Evolutionary conservation across 805 yeast species (phyloP).

Genomic region (Yamadazyma kitorensis): DNA sequence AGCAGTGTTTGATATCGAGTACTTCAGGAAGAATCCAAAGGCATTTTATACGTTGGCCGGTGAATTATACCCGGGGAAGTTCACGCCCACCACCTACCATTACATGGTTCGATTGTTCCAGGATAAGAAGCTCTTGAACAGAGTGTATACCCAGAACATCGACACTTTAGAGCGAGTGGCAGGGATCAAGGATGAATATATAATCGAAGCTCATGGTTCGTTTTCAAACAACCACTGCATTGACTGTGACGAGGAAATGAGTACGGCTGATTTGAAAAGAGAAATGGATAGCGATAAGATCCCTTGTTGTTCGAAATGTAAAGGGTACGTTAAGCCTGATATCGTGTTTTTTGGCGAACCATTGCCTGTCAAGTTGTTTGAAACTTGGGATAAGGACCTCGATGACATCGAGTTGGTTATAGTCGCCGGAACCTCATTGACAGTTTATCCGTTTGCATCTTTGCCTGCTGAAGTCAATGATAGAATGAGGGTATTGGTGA

Average conservation of each 20-base stretch:
- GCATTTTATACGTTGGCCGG: slow-evolving; percentile 84
- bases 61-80: slow-evolving; percentile 87
- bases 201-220: slow-evolving; percentile 95
- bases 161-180: slow-evolving; percentile 89
- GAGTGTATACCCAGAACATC: slow-evolving; percentile 90
- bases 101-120: slow-evolving; percentile 64
- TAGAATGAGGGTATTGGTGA: slow-evolving; percentile 62
- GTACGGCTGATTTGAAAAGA: slow-evolving; percentile 41
- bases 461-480: slow-evolving; percentile 57
- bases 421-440: slow-evolving; percentile 89
- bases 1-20: slow-evolving; percentile 91
- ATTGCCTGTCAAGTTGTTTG: slow-evolving; percentile 69
- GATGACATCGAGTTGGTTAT: slow-evolving; percentile 65
- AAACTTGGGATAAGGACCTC: slow-evolving; percentile 57
- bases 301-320: slow-evolving; percentile 61
- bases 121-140: slow-evolving; percentile 54
- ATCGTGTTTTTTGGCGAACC: slow-evolving; percentile 94
- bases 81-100: slow-evolving; percentile 81
- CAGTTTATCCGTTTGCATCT: slow-evolving; percentile 88
- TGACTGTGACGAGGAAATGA: slow-evolving; percentile 59
- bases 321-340: slow-evolving; percentile 84
- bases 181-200: slow-evolving; percentile 59
- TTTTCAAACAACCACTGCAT: slow-evolving; percentile 85
- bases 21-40: slow-evolving; percentile 67
- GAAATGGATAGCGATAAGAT: slow-evolving; percentile 41